Base-by-base conservation (phyloP, 345 rosid genomes). In the Erysimum cheiranthoides region DNA sequence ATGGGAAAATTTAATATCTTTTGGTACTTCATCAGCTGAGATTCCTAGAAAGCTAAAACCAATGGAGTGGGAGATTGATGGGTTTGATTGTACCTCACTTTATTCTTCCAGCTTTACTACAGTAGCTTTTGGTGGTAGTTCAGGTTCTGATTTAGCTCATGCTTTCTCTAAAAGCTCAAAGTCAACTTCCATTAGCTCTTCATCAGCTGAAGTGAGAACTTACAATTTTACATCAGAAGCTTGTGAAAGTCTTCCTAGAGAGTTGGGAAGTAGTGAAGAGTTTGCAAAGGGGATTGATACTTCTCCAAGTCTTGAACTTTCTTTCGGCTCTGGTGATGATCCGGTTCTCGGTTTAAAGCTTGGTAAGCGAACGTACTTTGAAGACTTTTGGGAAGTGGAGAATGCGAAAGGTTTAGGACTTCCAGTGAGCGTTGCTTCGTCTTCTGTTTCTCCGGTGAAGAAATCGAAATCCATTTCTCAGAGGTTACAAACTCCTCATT, bases 321-420 rank as follows among this genome's bases (percentile, higher is more conserved):
- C 92, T 2, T 84, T 84, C 58, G 90, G 91, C 81, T 87, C 90
- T 28, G 80, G 87, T 51, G 98, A 57, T 2, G 74, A 93, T 75
- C 93, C 93, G 6, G 68, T 88, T 52, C 88, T 93, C 8, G 83
- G 90, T 75, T 83, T 93, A 73, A 89, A 90, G 84, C 98, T 93
- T 31, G 98, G 97, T 32, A 93, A 87, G 58, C 39, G 88, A 68
- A 81, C 85, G 12, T 93, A 93, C 77, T 86, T 88, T 73, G 88
- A 87, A 79, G 90, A 89, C 75, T 74, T 79, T 78, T 84, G 79
- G 78, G 87, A 82, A 11, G 87, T 80, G 45, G 81, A 78, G 74
- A 84, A 79, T 74, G 57, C 73, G 7, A 88, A 85, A 81, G 70
- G 74, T 75, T 77, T 82, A 21, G 70, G 78, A 21, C 38, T 73